These are phyloP conservation scores for Sophora flavescens DNA, from an alignment of 306 rosid genomes.

Conservation along the genomic window DNA sequence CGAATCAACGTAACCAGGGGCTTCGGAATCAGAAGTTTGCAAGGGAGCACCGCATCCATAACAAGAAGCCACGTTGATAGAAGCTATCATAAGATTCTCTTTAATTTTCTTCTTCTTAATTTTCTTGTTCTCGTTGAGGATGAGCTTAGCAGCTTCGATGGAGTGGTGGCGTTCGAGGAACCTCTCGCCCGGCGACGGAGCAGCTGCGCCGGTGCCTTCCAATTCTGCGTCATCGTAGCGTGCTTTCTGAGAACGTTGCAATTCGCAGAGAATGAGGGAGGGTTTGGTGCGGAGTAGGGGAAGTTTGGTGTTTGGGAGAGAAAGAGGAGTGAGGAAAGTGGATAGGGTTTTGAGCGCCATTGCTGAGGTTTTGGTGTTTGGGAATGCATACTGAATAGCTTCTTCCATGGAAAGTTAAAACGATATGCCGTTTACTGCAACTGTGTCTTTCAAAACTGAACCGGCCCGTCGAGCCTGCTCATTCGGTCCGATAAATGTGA, in stretches of 20 bases:
- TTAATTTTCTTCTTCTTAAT: conserved; percentile 50
- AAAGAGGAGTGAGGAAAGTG: conserved; percentile 60
- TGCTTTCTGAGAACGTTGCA: conserved; percentile 44
- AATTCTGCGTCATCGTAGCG: conserved; percentile 39
- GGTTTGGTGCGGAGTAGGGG: conserved; percentile 41
- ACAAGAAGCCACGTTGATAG: conserved; percentile 63
- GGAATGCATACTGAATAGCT: neutral
- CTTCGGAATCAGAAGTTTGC: conserved; percentile 71
- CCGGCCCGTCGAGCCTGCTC: neutral
- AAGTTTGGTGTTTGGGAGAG: conserved; percentile 45
- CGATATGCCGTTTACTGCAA: neutral
- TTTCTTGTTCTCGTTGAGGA: conserved; percentile 57
- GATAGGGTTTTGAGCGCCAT: conserved; percentile 82
- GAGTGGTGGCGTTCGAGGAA: conserved; percentile 72
- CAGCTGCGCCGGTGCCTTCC: conserved; percentile 79
- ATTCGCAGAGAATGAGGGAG: conserved; percentile 50
- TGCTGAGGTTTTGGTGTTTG: conserved; percentile 47
- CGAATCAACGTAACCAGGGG: conserved; percentile 79
- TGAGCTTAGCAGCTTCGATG: conserved; percentile 67
- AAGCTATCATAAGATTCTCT: conserved; percentile 61
- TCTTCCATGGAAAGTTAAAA: neutral
- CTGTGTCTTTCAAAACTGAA: neutral
- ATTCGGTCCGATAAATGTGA: neutral
- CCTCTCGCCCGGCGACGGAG: conserved; percentile 84
- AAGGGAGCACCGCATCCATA: conserved; percentile 95